These are phyloP conservation scores for Mallotus nudiflorus DNA, from an alignment of 345 rosid genomes.

Conservation along the genomic window DNA sequence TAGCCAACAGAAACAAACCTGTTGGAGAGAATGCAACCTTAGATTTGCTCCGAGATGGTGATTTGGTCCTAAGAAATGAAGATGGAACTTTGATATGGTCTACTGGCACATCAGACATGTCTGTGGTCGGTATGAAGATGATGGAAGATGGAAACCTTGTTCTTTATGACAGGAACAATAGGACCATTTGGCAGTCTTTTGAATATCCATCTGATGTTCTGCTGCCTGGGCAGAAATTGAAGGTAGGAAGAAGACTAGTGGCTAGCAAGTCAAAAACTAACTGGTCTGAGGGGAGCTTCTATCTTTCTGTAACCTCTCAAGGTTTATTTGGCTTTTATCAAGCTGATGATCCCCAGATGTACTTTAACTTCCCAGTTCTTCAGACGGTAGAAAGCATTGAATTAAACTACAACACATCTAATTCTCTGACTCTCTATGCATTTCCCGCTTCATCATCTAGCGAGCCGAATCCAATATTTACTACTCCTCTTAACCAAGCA, in stretches of 20 bases:
- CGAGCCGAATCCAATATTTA: too few relatives aligned
- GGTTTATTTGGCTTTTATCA: conserved; percentile 18
- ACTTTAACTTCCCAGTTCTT: too few relatives aligned
- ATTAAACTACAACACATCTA: too few relatives aligned
- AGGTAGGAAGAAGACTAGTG: conserved; percentile 13
- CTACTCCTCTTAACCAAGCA: too few relatives aligned
- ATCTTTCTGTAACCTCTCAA: conserved; percentile 3
- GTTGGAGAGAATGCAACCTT: conserved; percentile 14
- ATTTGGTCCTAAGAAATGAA: conserved; percentile 19
- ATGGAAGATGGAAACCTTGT: conserved; percentile 24
- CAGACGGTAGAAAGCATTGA: too few relatives aligned
- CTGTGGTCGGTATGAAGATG: conserved; percentile 16
- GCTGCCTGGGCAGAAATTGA: conserved; percentile 34
- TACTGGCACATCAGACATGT: conserved; percentile 7
- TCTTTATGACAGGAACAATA: conserved; percentile 14
- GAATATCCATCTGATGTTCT: conserved; percentile 51
- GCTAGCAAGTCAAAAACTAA: conserved; percentile 14
- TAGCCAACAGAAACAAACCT: conserved; percentile 27
- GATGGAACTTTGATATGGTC: conserved; percentile 26
- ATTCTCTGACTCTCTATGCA: too few relatives aligned
- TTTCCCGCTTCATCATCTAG: too few relatives aligned
- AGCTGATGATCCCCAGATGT: too few relatives aligned
- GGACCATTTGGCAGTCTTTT: conserved; percentile 54
- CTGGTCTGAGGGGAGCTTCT: conserved; percentile 13
- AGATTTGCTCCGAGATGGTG: conserved; percentile 16